phyloP scores from a whole-genome alignment of 129 eudicot species.

The Apium graveolens region DNA sequence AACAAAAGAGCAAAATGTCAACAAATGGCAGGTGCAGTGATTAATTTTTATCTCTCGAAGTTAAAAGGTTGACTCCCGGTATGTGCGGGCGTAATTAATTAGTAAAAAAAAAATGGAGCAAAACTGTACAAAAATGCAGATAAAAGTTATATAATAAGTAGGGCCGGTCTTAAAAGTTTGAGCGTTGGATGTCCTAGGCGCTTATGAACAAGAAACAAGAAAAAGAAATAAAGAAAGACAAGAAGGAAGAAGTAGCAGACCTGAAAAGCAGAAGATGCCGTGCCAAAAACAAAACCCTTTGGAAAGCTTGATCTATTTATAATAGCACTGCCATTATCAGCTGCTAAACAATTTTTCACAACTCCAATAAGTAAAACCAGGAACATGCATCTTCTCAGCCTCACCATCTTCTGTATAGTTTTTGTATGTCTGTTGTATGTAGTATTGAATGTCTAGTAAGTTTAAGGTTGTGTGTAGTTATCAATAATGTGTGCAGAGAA shows the following conservation, averaged over 20 bases:
- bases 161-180: too few species aligned
- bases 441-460: background rate
- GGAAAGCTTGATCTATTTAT: conserved; percentile 25
- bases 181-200: too few species aligned
- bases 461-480: background rate
- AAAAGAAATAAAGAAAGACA: background rate
- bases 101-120: too few species aligned
- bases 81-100: too few species aligned
- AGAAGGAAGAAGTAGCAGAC: background rate
- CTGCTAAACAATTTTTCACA: background rate
- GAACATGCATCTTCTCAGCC: background rate
- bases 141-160: too few species aligned
- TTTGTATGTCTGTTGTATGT: background rate
- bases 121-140: too few species aligned
- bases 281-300: conserved; percentile 39
- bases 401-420: background rate
- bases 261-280: conserved; percentile 51
- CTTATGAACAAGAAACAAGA: too few species aligned
- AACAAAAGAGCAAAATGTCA: too few species aligned
- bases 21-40: too few species aligned
- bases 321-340: background rate
- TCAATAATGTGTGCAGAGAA: background rate
- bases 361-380: background rate
- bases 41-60: too few species aligned
- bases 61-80: too few species aligned